Base-by-base conservation (phyloP, 352 stramenopile genomes). In the Thalassiosira livingstoniorum region DNA sequence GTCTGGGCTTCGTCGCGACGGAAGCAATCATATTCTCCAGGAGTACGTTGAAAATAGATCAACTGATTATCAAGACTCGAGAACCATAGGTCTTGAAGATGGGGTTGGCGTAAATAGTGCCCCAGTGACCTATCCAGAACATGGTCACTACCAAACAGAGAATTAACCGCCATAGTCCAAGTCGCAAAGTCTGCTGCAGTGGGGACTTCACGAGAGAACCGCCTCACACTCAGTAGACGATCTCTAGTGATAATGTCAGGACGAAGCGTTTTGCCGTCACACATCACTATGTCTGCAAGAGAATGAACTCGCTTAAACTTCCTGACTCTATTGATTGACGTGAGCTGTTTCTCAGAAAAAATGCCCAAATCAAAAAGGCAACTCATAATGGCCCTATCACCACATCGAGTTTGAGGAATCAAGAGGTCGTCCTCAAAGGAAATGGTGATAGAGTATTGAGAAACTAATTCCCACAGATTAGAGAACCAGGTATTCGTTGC, bases 401-500 rank as follows among this genome's bases (percentile, higher is more conserved):
- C 29, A 13, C 47, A 61, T 29, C 51, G n/a, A n/a, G 61, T 57
- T 29, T 45, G 2, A 5, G 63, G 39, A 27, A 60, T 31, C 32
- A 37, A 13, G 54, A 27, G 37, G 2, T 43, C 11, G 25, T 60
- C 34, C 13, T 47, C 45, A 1, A 55, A 29, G 2, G 53, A 7
- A 2, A 57, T 54, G 1, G 10, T 1, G 18, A 66, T 18, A 7
- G 31, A 2, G 15, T 39, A 62, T 18, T 54, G 32, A 1, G 32
- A 37, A 21, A 65, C 35, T 15, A 39, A 65, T 23, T 71, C 23
- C 58, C 60, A 78, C 13, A 71, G 45, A 15, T 35, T 42, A 15
- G 64, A 66, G 60, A 37, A 70, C 70, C 70, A 78, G 39, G 58
- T 72, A 21, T 70, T 18, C 1, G 58, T 78, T 2, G 69, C 58